Evolutionary conservation across 1,284 basidiomycete genomes (phyloP), one percentile per base, ranked within the genome.

Genomic region (Ganoderma boninense): DNA sequence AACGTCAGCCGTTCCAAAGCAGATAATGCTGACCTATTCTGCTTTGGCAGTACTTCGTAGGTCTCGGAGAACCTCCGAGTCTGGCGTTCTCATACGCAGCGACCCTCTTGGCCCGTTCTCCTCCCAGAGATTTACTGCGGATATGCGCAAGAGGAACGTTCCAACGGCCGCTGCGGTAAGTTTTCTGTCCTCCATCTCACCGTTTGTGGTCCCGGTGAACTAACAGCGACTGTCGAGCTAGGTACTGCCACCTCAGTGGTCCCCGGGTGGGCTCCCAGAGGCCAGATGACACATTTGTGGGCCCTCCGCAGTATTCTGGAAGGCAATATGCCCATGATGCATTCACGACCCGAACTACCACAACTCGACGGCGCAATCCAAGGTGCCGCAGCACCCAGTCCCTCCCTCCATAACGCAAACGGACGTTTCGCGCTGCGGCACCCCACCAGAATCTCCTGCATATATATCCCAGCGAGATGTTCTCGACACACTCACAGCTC

Each of bases 401-500:
- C 54, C 29, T 57, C 26, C 13, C 32, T 35, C 54, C 29, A 14
- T 57, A 32, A 5, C 16, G 18, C 7, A 10, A 23, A 14, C 18
- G 5, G 5, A 3, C n/a, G 4, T 26, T 16, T 2, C 11, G 32
- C 32, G 54, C 54, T 57, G 29, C 54, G 32, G 54, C 54, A 56
- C 16, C 54, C 32, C n/a, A 26, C 16, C 26, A 18, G 32, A 4
- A 4, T 7, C 7, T 32, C 23, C 23, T n/a, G n/a, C n/a, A n/a
- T 35, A 57, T 57, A 57, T 57, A 32, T 18, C 26, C 18, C 29
- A 20, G 29, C 29, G 3, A 35, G 29, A 32, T 32, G 29, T 8
- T 5, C 32, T 16, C 29, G 0, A 6, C 16, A 35, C 6, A 7
- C 4, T 74, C 72, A 71, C 68, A 62, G 74, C 29, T 62, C 66